phyloP scores from a whole-genome alignment of 306 rosid species.

The Pueraria montana region DNA sequence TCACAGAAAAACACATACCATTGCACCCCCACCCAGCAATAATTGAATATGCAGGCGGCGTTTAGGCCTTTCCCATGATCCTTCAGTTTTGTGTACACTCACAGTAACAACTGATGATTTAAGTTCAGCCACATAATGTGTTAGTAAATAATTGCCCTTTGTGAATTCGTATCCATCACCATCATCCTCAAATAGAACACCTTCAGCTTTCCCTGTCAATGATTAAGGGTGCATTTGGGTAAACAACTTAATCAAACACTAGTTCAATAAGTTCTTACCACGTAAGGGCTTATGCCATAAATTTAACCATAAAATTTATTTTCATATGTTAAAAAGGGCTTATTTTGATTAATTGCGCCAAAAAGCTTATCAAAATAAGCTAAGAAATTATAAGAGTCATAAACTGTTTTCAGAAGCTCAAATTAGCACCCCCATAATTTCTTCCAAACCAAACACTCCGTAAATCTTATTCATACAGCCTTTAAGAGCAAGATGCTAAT shows the following conservation, averaged over 20 bases:
- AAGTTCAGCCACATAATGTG: slow-evolving; percentile 80
- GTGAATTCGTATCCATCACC: slow-evolving; percentile 94
- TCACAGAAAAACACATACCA: slow-evolving; percentile 62
- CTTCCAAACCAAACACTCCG: neutral
- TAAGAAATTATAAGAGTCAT: neutral
- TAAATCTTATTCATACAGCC: slow-evolving; percentile 30
- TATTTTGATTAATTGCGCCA: neutral
- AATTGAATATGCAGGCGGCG: slow-evolving; percentile 77
- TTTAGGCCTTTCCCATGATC: slow-evolving; percentile 83
- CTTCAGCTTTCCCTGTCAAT: slow-evolving; percentile 89
- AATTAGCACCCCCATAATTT: neutral
- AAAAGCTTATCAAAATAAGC: neutral
- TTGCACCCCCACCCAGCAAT: slow-evolving; percentile 89
- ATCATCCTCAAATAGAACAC: slow-evolving; percentile 88
- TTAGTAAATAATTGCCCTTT: slow-evolving; percentile 77
- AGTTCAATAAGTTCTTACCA: neutral
- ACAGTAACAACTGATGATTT: slow-evolving; percentile 73
- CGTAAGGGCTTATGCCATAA: neutral
- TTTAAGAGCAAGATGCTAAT: slow-evolving; percentile 25
- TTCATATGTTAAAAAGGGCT: neutral
- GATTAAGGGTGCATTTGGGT: neutral
- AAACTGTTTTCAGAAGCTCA: neutral
- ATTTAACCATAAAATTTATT: neutral
- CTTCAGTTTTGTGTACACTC: slow-evolving; percentile 72
- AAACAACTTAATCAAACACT: neutral